Evolutionary conservation across 129 eudicot genomes (phyloP).

Genomic region (Apium graveolens): DNA sequence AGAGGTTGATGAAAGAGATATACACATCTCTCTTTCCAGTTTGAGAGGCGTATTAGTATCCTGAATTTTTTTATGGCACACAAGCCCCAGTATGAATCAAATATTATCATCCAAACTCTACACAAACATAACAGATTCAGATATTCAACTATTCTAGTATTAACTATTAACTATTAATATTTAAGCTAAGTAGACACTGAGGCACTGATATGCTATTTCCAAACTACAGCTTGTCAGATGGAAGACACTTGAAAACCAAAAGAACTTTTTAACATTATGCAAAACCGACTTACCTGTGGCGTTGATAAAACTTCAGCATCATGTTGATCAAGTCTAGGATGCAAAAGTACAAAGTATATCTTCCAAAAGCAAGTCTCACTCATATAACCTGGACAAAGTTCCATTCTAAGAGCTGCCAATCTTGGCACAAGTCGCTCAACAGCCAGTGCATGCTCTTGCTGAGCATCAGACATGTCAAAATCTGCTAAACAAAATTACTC

Average conservation of each 20-base stretch:
- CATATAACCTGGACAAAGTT: slow-evolving; percentile 79
- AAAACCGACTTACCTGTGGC: slow-evolving; percentile 34
- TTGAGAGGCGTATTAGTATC: neutral
- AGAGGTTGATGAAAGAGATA: neutral
- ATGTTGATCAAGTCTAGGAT: slow-evolving; percentile 48
- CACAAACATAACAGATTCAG: neutral
- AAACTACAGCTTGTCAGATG: neutral
- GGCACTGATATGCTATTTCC: neutral
- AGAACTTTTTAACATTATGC: neutral
- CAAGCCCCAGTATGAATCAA: neutral
- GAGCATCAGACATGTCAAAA: slow-evolving; percentile 72
- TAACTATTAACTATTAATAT: too few species aligned
- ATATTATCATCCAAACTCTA: neutral
- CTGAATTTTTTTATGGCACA: neutral
- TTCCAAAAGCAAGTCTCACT: slow-evolving; percentile 74
- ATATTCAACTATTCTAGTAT: neutral
- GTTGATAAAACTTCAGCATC: slow-evolving; percentile 72
- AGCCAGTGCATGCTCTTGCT: slow-evolving; percentile 84
- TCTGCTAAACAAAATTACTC: slow-evolving; percentile 27
- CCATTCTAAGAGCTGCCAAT: slow-evolving; percentile 66
- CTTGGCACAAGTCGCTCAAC: slow-evolving; percentile 77
- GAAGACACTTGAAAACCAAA: neutral
- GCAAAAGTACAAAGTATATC: slow-evolving; percentile 86
- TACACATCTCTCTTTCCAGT: neutral
- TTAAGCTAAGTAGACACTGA: neutral